Evolutionary conservation across 805 yeast species (phyloP), one percentile per base, ranked within the genome.

Genomic region (Komagataella populi): DNA sequence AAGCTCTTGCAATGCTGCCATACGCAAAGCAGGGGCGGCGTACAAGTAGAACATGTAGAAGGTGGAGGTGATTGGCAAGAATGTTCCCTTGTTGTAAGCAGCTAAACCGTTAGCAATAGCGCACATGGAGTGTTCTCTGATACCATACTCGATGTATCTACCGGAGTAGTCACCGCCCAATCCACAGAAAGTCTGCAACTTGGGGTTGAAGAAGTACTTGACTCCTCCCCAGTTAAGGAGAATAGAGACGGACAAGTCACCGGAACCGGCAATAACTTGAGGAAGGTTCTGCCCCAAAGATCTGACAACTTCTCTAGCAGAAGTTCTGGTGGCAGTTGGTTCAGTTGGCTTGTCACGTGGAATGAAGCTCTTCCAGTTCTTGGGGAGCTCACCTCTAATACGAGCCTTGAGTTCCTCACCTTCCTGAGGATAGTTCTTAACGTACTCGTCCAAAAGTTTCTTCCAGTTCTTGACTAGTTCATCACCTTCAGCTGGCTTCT

Each of bases 21-120:
- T 66, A 52, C 80, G 64, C 44, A 76, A 70, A 47, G 78, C 77
- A 52, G 80, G 77, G 8, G 79, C 73, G 39, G 77, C 80, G 57
- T 76, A 75, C 47, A 63, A 55, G 51, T 63, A 63, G 17, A 78
- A 67, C 63, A 63, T 63, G 53, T 64, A 63, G 56, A 65, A 66
- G 1, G 64, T 54, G 48, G 70, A 57, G 48, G 67, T 57, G 51
- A 64, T 56, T 2, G 70, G 69, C 44, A 67, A 56, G 55, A 67
- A 65, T 1, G 68, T 62, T 14, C 70, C 70, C 51, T 58, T 55
- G 49, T 58, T 56, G 56, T 51, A 69, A 7, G 68, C 67, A 17
- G 67, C 64, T 16, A 64, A 56, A 46, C 68, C 68, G 49, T 63
- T 64, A 14, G 66, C 56, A 52, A 65, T 57, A 1, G 63, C 61